Evolutionary conservation across 1,284 basidiomycete genomes (phyloP).

Genomic region (Trametes pubescens): DNA sequence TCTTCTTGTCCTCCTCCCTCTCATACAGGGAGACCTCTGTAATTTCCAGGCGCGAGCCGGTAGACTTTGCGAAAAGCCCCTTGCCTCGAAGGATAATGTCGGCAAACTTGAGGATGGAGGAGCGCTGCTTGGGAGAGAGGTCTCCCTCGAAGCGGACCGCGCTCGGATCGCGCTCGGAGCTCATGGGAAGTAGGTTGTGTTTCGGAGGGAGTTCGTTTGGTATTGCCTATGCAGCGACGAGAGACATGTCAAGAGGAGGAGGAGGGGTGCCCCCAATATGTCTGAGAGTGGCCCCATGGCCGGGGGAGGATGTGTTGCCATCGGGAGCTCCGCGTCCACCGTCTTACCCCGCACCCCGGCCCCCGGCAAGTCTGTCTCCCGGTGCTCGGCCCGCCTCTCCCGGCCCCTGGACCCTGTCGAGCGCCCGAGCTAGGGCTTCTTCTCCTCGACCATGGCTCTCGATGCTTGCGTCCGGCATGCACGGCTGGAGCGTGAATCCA

Average conservation of each 20-base stretch:
- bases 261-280: too few species aligned
- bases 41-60: conserved; percentile 20
- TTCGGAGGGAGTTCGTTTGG: background rate
- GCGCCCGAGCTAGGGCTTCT: too few species aligned
- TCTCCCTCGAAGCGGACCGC: conserved; percentile 13
- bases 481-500: too few species aligned
- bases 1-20: conserved; percentile 23
- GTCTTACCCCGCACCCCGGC: conserved; percentile 1
- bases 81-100: conserved; percentile 18
- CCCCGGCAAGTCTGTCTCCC: background rate
- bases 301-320: background rate
- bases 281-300: too few species aligned
- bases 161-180: background rate
- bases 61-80: conserved; percentile 17
- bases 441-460: too few species aligned
- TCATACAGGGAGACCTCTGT: conserved; percentile 17
- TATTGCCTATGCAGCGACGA: background rate
- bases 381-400: background rate
- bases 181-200: background rate
- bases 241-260: background rate
- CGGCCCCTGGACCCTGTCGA: too few species aligned
- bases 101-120: conserved; percentile 18
- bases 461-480: too few species aligned
- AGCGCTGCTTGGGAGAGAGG: conserved; percentile 17
- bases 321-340: background rate